Evolutionary conservation across 805 yeast species (phyloP), one percentile per base, ranked within the genome.

Genomic region (Ogataea trehalophila): DNA sequence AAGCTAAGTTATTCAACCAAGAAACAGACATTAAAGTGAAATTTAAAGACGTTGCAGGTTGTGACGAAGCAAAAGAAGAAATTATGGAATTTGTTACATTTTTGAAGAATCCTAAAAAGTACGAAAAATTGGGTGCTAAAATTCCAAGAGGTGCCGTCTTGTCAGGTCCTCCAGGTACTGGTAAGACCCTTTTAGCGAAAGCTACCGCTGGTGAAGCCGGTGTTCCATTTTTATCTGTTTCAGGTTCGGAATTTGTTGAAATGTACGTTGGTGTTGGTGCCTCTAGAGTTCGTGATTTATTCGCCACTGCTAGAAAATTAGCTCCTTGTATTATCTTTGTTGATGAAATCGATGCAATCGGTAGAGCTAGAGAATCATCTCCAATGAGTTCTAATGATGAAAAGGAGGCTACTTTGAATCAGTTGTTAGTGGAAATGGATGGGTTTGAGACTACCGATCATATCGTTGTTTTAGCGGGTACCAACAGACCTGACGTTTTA

Each of bases 261-360:
- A 94, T 92, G 98, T 94, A 90, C 73, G 98, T 91, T 31, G 99
- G 99, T 75, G 97, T 92, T 22, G 99, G 99, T 72, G 98, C 99
- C 2, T 86, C 96, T 16, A 81, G 99, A 66, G 99, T 94, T 29
- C 90, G 99, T 66, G 99, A 94, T 66, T 73, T 94, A 58, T 94
- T 94, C 72, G 79, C 84, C 53, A 86, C 87, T 29, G 99, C 99
- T 1, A 79, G 98, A 60, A 88, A 87, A 63, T 81, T 85, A 67
- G 96, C 99, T 0, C 99, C 99, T 15, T 77, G 95, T 34, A 94
- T 94, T 60, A 81, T 94, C n/a, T 95, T 94, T 59, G 91, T 94
- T 43, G 99, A 94, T 73, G 99, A 94, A 71, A 94, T 94, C 53
- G 99, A 94, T 74, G 99, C 99, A n/a, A 95, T 94, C 62, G 99